A percentile compares a stretch with the other conserved stretches of the same genome.
These are phyloP conservation scores for Globisporangium cystogenes DNA, from an alignment of 352 stramenopile species.

Conservation along the genomic window DNA sequence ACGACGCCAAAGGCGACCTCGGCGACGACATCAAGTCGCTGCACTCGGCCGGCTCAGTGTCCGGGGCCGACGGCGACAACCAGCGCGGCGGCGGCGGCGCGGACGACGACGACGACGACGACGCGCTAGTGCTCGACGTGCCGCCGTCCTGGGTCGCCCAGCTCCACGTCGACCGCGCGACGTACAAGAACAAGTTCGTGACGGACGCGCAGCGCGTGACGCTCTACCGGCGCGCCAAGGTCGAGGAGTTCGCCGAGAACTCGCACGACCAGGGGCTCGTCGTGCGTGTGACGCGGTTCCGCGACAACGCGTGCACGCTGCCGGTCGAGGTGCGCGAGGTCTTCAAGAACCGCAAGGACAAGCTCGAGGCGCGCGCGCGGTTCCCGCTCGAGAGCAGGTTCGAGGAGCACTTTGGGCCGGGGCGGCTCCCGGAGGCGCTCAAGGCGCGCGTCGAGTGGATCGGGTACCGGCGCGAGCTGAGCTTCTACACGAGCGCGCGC, in stretches of 20 bases:
- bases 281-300: constrained; percentile 78
- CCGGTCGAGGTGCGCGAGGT: constrained; percentile 88
- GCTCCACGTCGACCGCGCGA: constrained; percentile 60
- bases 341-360: constrained; percentile 91
- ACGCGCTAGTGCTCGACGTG: constrained; percentile 76
- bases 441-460: constrained; percentile 82
- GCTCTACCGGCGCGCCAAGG: constrained; percentile 87
- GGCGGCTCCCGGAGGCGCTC: constrained; percentile 67
- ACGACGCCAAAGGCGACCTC: constrained; percentile 48
- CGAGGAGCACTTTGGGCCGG: constrained; percentile 74
- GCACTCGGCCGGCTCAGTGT: constrained; percentile 1
- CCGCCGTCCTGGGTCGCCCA: constrained; percentile 83
- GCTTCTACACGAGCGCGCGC: constrained; percentile 90
- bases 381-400: constrained; percentile 86
- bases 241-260: constrained; percentile 92
- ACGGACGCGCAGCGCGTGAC: constrained; percentile 80
- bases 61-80: constrained; percentile 25
- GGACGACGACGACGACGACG: constrained; percentile 38
- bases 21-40: constrained; percentile 57
- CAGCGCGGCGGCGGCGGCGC: constrained; percentile 37
- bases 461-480: constrained; percentile 78
- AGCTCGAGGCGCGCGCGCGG: constrained; percentile 69
- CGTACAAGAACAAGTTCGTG: constrained; percentile 86
- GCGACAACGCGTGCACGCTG: constrained; percentile 70
- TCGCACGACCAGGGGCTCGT: constrained; percentile 87